phyloP scores from a whole-genome alignment of 345 rosid species.

The Hibiscus mutabilis region DNA sequence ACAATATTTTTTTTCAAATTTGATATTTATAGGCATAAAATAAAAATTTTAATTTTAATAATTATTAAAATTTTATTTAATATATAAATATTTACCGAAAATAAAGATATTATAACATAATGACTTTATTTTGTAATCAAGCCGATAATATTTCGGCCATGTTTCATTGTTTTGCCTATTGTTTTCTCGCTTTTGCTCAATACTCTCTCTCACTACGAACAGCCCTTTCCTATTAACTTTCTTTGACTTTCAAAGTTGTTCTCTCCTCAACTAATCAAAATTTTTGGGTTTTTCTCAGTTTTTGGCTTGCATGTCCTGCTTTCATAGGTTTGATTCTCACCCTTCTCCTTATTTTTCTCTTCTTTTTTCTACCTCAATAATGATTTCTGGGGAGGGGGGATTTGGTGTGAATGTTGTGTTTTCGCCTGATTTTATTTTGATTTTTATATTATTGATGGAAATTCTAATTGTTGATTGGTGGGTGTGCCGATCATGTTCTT shows the following conservation, averaged over 20 bases:
- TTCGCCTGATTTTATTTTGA: background rate
- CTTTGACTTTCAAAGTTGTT: conserved; percentile 25
- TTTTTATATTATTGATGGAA: background rate
- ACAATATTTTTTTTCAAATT: too few relatives aligned
- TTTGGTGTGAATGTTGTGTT: background rate
- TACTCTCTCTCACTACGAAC: conserved; percentile 5
- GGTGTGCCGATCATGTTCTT: background rate
- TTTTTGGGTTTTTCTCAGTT: background rate
- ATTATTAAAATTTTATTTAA: too few relatives aligned
- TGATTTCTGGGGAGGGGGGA: background rate
- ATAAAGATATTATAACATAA: too few relatives aligned
- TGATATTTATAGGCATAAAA: too few relatives aligned
- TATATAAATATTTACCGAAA: too few relatives aligned
- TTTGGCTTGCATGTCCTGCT: conserved; percentile 3
- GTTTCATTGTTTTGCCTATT: conserved; percentile 2
- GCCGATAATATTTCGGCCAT: too few relatives aligned
- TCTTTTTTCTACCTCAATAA: background rate
- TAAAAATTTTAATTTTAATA: too few relatives aligned
- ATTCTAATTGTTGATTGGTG: background rate
- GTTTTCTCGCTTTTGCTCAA: conserved; percentile 10
- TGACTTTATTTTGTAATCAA: too few relatives aligned
- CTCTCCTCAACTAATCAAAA: background rate
- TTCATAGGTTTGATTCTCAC: conserved; percentile 5
- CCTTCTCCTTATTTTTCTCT: background rate
- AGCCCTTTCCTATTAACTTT: conserved; percentile 15